Base-by-base conservation (phyloP, 192 early-diverging fungal species). In the Podila clonocystis region DNA sequence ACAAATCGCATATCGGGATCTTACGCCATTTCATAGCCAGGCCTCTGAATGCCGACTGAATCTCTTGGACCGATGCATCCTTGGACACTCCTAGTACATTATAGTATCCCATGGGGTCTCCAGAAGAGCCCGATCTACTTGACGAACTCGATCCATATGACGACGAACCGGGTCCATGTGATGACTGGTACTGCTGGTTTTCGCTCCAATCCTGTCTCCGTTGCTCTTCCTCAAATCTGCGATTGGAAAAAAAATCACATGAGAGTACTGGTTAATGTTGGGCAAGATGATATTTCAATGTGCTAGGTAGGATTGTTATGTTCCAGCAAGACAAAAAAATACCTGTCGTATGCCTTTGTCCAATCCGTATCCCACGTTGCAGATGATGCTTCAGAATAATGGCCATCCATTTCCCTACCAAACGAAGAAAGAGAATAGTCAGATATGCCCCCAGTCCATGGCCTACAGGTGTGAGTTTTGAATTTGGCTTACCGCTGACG, bases 31-130 rank as follows among this genome's bases (percentile, higher is more conserved):
- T 80, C 77, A 80, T 80, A 11, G 77, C 77, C 45, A 80, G 49
- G 24, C 87, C 87, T 70, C 87, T 70, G 58, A 89, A 89, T 7
- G 87, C 85, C 19, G 82, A 79, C 60, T 89, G 87, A 2, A 89
- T 85, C 30, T 89, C 87, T 20, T 82, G 59, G 4, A 80, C 78
- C 15, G 73, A 84, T 1, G 85, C 84, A 48, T 58, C 45, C 15
- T 72, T 63, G 3, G 69, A 45, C 1, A 89, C 68, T 29, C 85
- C 84, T 3, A 89, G 61, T 0, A 58, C 62, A 19, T 72, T 67
- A 73, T 89, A 89, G 28, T 85, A 89, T 0, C 83, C 85, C 52
- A 77, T 75, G 12, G 83, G 79, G 67, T 89, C 87, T 7, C 74
- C 58, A 34, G 59, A 45, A 3, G 75, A 50, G 2, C 65, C 68